A percentile compares a stretch with the other conserved stretches of the same genome.
Evolutionary conservation across 495 filamentous ascomycete genomes (phyloP).

Genomic region (Rhizodiscina lignyota): DNA sequence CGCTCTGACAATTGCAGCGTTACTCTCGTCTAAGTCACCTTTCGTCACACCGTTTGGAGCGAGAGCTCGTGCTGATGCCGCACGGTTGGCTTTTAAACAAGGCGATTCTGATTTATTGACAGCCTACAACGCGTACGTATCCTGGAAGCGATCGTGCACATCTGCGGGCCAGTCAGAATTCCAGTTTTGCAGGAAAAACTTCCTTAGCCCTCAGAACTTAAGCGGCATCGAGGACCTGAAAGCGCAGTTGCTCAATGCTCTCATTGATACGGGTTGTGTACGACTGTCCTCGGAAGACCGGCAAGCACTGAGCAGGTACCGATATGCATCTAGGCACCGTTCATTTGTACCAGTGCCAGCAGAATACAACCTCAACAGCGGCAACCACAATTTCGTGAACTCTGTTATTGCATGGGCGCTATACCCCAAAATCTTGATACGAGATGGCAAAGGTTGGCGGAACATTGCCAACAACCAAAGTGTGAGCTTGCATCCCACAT

Average conservation of each 20-base stretch:
- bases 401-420: slow-evolving; percentile 83
- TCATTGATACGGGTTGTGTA: slow-evolving; percentile 70
- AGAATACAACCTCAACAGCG: slow-evolving; percentile 51
- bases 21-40: slow-evolving; percentile 85
- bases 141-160: slow-evolving; percentile 67
- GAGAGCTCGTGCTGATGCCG: slow-evolving; percentile 59
- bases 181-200: slow-evolving; percentile 85
- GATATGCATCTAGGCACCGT: slow-evolving; percentile 41
- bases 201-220: slow-evolving; percentile 65
- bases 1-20: slow-evolving; percentile 75
- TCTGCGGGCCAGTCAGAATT: slow-evolving; percentile 50
- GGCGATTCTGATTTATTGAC: slow-evolving; percentile 87
- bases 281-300: slow-evolving; percentile 54
- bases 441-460: slow-evolving; percentile 78
- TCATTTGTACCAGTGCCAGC: slow-evolving; percentile 68
- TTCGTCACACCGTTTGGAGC: slow-evolving; percentile 76
- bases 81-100: slow-evolving; percentile 58
- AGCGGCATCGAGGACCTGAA: slow-evolving; percentile 89
- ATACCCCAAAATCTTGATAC: slow-evolving; percentile 79
- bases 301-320: slow-evolving; percentile 40
- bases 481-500: slow-evolving; percentile 68
- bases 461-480: slow-evolving; percentile 82
- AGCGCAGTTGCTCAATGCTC: slow-evolving; percentile 63
- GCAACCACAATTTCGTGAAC: slow-evolving; percentile 58
- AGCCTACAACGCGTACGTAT: slow-evolving; percentile 77